These are phyloP conservation scores for Teunomyces funiuensis DNA, from an alignment of 805 yeast species.

Conservation along the genomic window DNA sequence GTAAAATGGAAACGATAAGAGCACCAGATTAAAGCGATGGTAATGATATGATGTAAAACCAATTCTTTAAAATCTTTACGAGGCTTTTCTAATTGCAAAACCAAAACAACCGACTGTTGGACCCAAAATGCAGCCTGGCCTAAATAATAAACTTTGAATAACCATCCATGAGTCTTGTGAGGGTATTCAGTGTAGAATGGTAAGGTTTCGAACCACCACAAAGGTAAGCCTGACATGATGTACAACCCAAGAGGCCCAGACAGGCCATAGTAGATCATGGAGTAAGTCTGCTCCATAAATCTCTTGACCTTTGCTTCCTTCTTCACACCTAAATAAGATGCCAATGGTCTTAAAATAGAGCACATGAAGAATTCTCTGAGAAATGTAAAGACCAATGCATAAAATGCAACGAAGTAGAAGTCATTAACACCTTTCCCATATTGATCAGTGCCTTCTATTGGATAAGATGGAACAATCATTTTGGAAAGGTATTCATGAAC, in stretches of 20 bases:
- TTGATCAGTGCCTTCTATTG: conserved; percentile 56
- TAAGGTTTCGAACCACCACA: conserved; percentile 87
- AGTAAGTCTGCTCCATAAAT: conserved; percentile 91
- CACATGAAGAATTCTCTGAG: conserved; percentile 91
- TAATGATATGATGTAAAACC: conserved; percentile 89
- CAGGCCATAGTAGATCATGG: conserved; percentile 74
- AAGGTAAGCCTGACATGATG: conserved; percentile 76
- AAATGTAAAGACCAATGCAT: conserved; percentile 87
- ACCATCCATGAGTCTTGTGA: conserved; percentile 67
- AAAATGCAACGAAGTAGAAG: conserved; percentile 71
- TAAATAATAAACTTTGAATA: conserved; percentile 79
- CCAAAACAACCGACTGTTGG: conserved; percentile 84
- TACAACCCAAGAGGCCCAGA: conserved; percentile 86
- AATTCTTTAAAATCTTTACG: conserved; percentile 91
- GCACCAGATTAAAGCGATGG: conserved; percentile 80
- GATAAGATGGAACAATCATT: conserved; percentile 67
- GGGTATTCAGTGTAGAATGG: conserved; percentile 83
- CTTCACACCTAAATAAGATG: conserved; percentile 50
- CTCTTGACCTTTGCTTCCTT: conserved; percentile 63
- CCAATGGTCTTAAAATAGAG: conserved; percentile 70
- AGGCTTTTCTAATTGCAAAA: conserved; percentile 88
- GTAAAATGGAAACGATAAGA: conserved; percentile 95
- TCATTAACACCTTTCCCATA: conserved; percentile 91
- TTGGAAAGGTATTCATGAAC: conserved; percentile 57
- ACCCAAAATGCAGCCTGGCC: conserved; percentile 97